These are phyloP conservation scores for Massospora cicadina DNA, from an alignment of 371 early-diverging fungal genomes.

Conservation along the genomic window DNA sequence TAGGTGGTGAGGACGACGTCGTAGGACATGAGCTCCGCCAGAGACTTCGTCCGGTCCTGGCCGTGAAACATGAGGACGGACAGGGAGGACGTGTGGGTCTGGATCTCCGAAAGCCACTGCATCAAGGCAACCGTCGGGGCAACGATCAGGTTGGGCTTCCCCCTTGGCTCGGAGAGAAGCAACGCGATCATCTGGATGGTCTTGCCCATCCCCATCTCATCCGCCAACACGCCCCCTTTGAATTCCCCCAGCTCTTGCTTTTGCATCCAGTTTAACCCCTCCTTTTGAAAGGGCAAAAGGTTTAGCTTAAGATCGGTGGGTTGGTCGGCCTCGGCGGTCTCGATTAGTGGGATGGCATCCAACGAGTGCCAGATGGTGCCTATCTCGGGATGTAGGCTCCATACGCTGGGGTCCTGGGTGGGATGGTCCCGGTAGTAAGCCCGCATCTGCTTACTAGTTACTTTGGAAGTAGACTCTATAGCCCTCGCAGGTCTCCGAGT, in stretches of 20 bases:
- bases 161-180: constrained; percentile 34
- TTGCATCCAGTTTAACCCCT: constrained; percentile 70
- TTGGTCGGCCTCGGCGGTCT: constrained; percentile 32
- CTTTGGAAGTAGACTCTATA: not conserved
- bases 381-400: constrained; percentile 38
- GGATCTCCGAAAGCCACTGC: constrained; percentile 79
- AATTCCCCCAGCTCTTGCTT: constrained; percentile 42
- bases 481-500: not conserved
- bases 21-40: constrained; percentile 29
- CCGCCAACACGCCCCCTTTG: constrained; percentile 24
- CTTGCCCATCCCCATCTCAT: constrained; percentile 99
- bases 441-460: not conserved
- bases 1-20: constrained; percentile 79
- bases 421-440: constrained; percentile 4
- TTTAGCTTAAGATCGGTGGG: constrained; percentile 49
- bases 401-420: constrained; percentile 13
- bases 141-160: constrained; percentile 65
- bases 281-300: constrained; percentile 76
- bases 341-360: constrained; percentile 19
- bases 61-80: constrained; percentile 55
- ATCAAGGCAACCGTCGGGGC: constrained; percentile 80
- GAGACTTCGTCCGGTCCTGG: constrained; percentile 26
- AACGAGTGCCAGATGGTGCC: constrained; percentile 48
- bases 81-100: constrained; percentile 43
- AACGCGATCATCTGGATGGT: constrained; percentile 92